phyloP scores from a whole-genome alignment of 768 basidiomycete species.

The Tricholoma bakamatsutake region DNA sequence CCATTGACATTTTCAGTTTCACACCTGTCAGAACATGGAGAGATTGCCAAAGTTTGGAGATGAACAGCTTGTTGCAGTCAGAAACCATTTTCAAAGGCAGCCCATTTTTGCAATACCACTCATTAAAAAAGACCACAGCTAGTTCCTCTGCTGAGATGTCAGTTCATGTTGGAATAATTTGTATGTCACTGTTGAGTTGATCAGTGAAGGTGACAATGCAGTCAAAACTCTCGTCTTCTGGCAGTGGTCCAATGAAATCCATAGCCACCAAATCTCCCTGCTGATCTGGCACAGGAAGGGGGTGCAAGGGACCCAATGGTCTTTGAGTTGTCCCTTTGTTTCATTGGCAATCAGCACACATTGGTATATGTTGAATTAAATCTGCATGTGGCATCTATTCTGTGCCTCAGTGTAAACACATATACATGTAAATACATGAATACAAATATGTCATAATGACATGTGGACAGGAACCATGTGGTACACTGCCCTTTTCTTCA shows the following conservation, averaged over 20 bases:
- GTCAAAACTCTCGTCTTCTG: constrained; percentile 15
- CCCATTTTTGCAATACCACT: constrained; percentile 24
- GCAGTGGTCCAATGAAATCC: constrained; percentile 9
- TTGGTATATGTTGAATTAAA: too few relatives aligned
- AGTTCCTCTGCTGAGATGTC: constrained; percentile 3
- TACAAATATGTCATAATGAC: too few relatives aligned
- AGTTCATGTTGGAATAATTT: neutral
- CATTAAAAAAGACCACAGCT: neutral
- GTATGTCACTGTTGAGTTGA: constrained; percentile 9
- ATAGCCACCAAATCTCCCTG: constrained; percentile 18
- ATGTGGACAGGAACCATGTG: too few relatives aligned
- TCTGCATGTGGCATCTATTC: too few relatives aligned
- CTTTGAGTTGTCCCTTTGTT: neutral
- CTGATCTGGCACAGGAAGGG: constrained; percentile 17
- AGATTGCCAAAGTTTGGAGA: constrained; percentile 21
- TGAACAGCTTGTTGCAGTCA: too few relatives aligned
- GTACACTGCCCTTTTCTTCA: too few relatives aligned
- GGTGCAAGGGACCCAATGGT: neutral
- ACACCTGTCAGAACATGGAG: neutral
- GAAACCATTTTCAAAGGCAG: constrained; percentile 17
- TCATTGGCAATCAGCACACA: neutral
- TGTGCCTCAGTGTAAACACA: too few relatives aligned
- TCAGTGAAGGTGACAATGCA: constrained; percentile 13
- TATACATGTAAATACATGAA: too few relatives aligned
- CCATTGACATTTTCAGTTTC: constrained; percentile 22